phyloP scores from a whole-genome alignment of 345 rosid species.

The Limnanthes douglasii region DNA sequence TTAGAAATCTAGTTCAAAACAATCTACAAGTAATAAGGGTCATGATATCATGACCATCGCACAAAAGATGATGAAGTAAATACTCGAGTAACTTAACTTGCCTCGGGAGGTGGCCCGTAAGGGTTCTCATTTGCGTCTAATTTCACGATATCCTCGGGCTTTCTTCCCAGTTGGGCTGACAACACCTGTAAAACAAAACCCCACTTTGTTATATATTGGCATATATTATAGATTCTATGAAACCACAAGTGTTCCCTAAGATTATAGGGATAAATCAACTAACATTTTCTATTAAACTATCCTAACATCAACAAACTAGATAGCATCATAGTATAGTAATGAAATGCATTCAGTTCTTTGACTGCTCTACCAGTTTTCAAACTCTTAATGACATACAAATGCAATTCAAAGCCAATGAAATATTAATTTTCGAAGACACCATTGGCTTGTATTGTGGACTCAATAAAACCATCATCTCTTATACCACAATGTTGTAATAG shows the following conservation, averaged over 20 bases:
- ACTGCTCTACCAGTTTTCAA: no score
- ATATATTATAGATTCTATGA: no score
- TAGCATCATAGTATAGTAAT: no score
- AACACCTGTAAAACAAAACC: constrained; percentile 32
- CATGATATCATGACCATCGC: background rate
- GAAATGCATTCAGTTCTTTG: no score
- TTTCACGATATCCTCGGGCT: constrained; percentile 89
- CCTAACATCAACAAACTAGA: no score
- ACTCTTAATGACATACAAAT: no score
- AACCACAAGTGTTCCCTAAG: background rate
- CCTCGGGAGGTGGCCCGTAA: constrained; percentile 99
- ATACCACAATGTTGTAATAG: no score
- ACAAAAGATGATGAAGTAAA: background rate
- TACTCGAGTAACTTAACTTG: constrained; percentile 21
- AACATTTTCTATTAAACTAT: background rate
- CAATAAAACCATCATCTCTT: background rate
- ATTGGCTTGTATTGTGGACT: background rate
- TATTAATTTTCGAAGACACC: background rate
- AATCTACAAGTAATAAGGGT: background rate
- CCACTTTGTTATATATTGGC: background rate
- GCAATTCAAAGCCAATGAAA: background rate
- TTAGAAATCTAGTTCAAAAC: constrained; percentile 21
- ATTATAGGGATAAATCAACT: background rate
- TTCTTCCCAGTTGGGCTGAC: constrained; percentile 72
- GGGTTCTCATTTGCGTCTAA: constrained; percentile 99